Evolutionary conservation across 176 grass and related monocot genomes (phyloP), one percentile per base, ranked within the genome.

Genomic region (Pontederia crassipes): DNA sequence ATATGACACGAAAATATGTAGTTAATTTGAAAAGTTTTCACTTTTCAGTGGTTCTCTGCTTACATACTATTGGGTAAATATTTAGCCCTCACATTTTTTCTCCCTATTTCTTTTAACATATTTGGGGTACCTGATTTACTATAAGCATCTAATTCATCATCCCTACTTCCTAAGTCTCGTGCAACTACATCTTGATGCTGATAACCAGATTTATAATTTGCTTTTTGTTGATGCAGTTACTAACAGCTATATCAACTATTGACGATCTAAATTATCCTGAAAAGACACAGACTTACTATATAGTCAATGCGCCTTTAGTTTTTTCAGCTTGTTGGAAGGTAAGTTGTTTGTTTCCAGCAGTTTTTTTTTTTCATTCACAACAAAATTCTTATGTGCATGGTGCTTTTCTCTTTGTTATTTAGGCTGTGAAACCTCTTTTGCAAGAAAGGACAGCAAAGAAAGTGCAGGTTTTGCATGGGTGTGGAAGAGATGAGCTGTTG

Each of bases 191-290:
- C 32, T 40, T 40, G 32, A 7, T 40, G 32, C 32, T 40, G 32
- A 40, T 40, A 40, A 40, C 32, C 2, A 7, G 32, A 40, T 40
- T 4, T 1, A 40, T 40, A 40, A 40, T 7, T 40, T 40, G 5
- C 58, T 61, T 60, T 14, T 18, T 24, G 17, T 46, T 74, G 28
- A 14, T 74, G 50, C 83, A 96, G 81, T 80, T 90, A 84, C 69
- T 90, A 17, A 90, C 87, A 45, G 75, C 70, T 45, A 91, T 97
- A 91, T 85, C 92, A 55, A 82, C 87, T 10, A 75, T 97, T 24
- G 92, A 97, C 57, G 92, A 97, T 68, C 53, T 90, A 47, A 97
- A 97, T 80, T 97, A 97, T 59, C 92, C 92, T 64, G 92, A 97
- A 65, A 97, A 85, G 70, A 85, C 87, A 1, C 78, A 85, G 32